Base-by-base conservation (phyloP, 441 rosid species). In the Euphorbia schlechtendalii region DNA sequence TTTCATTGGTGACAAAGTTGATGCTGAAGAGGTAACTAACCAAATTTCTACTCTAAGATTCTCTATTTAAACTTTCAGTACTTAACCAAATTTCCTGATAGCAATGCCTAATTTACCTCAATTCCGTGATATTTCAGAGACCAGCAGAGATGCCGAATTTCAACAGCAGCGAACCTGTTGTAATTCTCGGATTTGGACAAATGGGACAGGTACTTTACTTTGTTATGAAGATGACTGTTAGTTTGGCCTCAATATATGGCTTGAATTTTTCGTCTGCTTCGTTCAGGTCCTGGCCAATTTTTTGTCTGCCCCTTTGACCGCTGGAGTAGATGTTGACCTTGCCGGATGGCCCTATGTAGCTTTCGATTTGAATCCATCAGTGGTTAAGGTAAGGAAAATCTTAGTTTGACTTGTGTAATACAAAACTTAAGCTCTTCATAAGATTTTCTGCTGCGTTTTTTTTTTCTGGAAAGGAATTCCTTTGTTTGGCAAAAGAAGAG, bases 121-220 rank as follows among this genome's bases (percentile, higher is more conserved):
- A 55, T 9, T 30, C 58, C 52, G 36, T 34, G 55, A 55, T 63
- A 66, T 69, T 73, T 66, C 91, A 88, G 96, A 87, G 67, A 77
- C 54, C 59, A 61, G 69, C 34, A 20, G 96, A 81, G 76, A 58
- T 67, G 66, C 86, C 83, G 65, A 90, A 75, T 76, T 93, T 73
- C 32, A 83, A 87, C 67, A 87, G 77, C 60, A 82, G 84, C 40
- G 97, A 93, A 71, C 96, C 99, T 57, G 79, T 93, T 76, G 95
- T 93, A 63, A 84, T 93, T 68, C 65, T 93, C 69, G 99, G 99
- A 75, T 93, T 93, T 72, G 93, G 89, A 65, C 96, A 90, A 81
- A 90, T 88, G 96, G 96, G 97, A 66, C 97, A 93, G 96, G 96
- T 92, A 76, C 53, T 25, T 68, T 30, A 27, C 25, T 15, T 11